Conservation (phyloP, 2,329 filamentous ascomycete species). For the Venturia aucupariae region DNA sequence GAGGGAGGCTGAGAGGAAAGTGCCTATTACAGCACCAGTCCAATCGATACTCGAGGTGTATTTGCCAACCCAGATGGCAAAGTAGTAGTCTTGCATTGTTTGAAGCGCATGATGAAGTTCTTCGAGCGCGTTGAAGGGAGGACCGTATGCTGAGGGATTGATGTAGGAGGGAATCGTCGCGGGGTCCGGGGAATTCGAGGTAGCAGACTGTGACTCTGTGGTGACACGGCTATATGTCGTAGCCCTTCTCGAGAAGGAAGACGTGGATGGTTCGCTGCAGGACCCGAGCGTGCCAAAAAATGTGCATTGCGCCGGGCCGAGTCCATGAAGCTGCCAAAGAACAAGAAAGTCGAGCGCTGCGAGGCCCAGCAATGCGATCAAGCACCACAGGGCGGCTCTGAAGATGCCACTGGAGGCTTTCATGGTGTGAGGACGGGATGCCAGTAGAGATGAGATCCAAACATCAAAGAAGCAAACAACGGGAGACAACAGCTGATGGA, state of each 20-base stretch:
- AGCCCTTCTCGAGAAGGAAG: neutral
- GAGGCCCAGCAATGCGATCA: neutral
- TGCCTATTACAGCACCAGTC: slow-evolving; percentile 79
- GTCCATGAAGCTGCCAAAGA: neutral
- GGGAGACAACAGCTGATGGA: neutral
- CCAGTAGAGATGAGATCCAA: neutral
- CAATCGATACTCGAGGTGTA: slow-evolving; percentile 88
- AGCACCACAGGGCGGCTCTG: neutral
- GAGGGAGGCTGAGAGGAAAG: slow-evolving; percentile 65
- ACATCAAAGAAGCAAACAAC: neutral
- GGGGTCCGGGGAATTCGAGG: neutral
- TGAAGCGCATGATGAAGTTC: slow-evolving; percentile 49
- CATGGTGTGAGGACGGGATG: neutral
- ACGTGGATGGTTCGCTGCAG: neutral
- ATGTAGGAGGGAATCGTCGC: neutral
- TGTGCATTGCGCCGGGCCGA: neutral
- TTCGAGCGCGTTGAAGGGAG: slow-evolving; percentile 20
- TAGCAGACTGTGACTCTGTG: neutral
- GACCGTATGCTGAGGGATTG: neutral
- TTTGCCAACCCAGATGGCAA: slow-evolving; percentile 64
- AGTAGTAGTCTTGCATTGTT: slow-evolving; percentile 71
- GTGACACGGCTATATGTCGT: neutral
- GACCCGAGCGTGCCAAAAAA: neutral
- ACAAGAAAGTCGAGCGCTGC: neutral
- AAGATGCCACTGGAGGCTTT: neutral